Percentiles rank a stretch among this genome's conserved stretches.
phyloP scores from a whole-genome alignment of 2,329 filamentous ascomycete genomes.

The Pezicula neosporulosa region DNA sequence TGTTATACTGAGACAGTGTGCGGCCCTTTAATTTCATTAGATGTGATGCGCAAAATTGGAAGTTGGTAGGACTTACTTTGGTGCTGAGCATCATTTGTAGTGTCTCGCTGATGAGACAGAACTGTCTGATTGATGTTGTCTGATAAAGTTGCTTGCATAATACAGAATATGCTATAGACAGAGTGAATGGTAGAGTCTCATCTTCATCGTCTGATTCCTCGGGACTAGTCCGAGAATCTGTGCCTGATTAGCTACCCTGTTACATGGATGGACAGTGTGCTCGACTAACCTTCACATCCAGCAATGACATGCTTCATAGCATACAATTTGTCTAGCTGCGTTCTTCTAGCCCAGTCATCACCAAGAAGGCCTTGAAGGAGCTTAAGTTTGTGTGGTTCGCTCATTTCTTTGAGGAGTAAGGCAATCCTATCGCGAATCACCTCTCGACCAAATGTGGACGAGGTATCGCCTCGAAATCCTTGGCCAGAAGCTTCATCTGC shows the following conservation, averaged over 20 bases:
- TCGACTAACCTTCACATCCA: constrained; percentile 21
- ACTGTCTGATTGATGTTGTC: constrained; percentile 19
- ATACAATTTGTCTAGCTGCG: constrained; percentile 21
- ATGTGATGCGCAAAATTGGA: background rate
- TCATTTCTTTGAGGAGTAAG: constrained; percentile 7
- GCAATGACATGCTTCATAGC: constrained; percentile 19
- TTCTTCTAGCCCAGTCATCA: constrained; percentile 2
- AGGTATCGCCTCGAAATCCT: constrained; percentile 9
- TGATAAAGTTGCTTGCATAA: constrained; percentile 19
- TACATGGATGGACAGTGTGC: background rate
- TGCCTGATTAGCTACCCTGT: constrained; percentile 3
- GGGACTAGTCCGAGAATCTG: constrained; percentile 14
- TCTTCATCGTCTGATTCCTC: constrained; percentile 9
- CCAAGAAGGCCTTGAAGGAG: constrained; percentile 18
- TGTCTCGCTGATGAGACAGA: constrained; percentile 25
- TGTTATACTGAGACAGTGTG: constrained; percentile 27
- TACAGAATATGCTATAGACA: constrained; percentile 21
- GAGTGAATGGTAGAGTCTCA: constrained; percentile 8
- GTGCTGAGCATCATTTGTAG: constrained; percentile 27
- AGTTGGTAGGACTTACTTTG: constrained; percentile 17
- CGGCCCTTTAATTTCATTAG: constrained; percentile 15
- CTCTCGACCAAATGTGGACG: constrained; percentile 16
- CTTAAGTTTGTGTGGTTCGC: constrained; percentile 18
- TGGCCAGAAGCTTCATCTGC: background rate
- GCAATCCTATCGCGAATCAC: constrained; percentile 14